Evolutionary conservation across 163 green algal species (phyloP).

Genomic region (Chlorella variabilis): DNA sequence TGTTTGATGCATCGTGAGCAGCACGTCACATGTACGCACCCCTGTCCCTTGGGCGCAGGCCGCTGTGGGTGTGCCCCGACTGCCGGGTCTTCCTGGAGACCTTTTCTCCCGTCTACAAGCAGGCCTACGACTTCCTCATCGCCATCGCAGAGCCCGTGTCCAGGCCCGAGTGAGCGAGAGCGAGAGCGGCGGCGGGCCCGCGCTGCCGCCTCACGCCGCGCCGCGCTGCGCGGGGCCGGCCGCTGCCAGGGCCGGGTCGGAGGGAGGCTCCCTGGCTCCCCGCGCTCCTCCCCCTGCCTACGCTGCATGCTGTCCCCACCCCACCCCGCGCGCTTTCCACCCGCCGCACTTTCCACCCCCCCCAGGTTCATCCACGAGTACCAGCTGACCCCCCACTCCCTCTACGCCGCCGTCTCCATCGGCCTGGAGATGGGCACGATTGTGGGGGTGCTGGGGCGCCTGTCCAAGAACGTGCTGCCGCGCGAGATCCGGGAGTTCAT

Average conservation of each 20-base stretch:
- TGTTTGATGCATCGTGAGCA: background rate
- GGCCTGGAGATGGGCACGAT: conserved; percentile 93
- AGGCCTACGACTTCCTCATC: conserved; percentile 98
- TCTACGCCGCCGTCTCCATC: conserved; percentile 98
- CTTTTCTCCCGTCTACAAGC: conserved; percentile 95
- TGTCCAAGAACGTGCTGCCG: conserved; percentile 88
- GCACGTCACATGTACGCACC: background rate
- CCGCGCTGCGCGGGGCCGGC: too few relatives aligned
- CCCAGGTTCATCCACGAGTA: conserved; percentile 90
- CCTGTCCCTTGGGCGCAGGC: conserved; percentile 53
- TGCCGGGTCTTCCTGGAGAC: conserved; percentile 97
- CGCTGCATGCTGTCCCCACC: too few relatives aligned
- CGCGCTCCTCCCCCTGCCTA: background rate
- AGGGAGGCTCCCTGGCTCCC: too few relatives aligned
- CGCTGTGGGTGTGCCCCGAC: conserved; percentile 97
- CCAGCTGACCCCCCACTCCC: conserved; percentile 89
- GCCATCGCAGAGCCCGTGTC: conserved; percentile 96
- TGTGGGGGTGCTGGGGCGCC: conserved; percentile 85
- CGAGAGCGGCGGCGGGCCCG: background rate
- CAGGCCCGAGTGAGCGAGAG: conserved; percentile 75
- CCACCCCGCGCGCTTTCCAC: too few relatives aligned
- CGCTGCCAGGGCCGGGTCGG: too few relatives aligned
- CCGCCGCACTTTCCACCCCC: background rate
- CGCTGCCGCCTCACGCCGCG: too few relatives aligned
- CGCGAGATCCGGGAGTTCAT: conserved; percentile 89